Conservation (phyloP, 2,329 filamentous ascomycete genomes). For the Exophiala lecanii-corni region DNA sequence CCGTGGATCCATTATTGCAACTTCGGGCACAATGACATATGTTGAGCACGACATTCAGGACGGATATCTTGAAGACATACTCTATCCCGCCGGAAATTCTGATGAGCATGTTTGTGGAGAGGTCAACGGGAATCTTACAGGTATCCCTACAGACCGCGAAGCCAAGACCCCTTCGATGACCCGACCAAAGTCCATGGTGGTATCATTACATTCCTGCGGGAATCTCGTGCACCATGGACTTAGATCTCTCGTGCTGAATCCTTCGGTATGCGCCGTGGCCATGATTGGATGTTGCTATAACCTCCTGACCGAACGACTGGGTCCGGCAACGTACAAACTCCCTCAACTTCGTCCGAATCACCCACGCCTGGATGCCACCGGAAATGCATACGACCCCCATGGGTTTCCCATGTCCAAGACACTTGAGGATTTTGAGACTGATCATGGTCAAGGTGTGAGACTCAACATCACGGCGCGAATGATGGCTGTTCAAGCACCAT, state of each 20-base stretch:
- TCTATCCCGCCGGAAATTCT: constrained; percentile 31
- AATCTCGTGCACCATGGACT: constrained; percentile 96
- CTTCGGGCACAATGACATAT: constrained; percentile 36
- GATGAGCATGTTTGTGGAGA: constrained; percentile 1
- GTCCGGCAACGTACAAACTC: constrained; percentile 80
- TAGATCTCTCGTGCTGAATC: constrained; percentile 77
- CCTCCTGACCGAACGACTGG: constrained; percentile 82
- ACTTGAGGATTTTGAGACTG: constrained; percentile 49
- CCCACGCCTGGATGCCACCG: constrained; percentile 62
- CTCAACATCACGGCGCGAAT: constrained; percentile 95
- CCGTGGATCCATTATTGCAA: constrained; percentile 2
- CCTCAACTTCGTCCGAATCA: constrained; percentile 72
- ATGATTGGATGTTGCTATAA: constrained; percentile 99
- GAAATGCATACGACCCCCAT: constrained; percentile 72
- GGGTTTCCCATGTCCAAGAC: constrained; percentile 88
- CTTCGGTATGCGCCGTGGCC: constrained; percentile 79
- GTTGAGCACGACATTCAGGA: constrained; percentile 43
- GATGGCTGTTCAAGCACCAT: constrained; percentile 95
- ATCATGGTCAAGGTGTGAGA: constrained; percentile 58
- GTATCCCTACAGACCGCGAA: background rate
- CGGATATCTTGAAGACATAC: constrained; percentile 35
- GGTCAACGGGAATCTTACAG: constrained; percentile 2
- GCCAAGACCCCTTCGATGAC: background rate
- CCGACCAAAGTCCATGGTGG: constrained; percentile 57
- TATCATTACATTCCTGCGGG: constrained; percentile 95